Percentiles rank a stretch among this genome's conserved stretches.
These are phyloP conservation scores for Phytophthora rubi DNA, from an alignment of 352 stramenopile genomes.

Conservation along the genomic window DNA sequence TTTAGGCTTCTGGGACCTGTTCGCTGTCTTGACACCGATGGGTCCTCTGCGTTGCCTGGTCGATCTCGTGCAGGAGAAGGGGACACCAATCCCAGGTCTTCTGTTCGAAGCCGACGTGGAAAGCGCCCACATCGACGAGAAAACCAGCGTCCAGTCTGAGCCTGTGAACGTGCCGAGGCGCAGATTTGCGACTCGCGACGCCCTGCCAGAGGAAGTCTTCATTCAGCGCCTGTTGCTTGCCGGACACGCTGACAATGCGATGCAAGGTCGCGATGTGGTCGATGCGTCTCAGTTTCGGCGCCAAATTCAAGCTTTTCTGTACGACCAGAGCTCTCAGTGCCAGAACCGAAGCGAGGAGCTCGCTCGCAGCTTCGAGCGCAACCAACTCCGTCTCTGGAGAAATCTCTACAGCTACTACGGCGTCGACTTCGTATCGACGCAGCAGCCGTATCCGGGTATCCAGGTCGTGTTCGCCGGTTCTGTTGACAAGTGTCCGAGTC, in stretches of 20 bases:
- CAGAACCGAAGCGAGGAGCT: slow-evolving; percentile 38
- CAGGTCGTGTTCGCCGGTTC: slow-evolving; percentile 33
- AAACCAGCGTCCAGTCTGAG: slow-evolving; percentile 6
- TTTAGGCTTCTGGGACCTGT: slow-evolving; percentile 97
- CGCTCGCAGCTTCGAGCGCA: slow-evolving; percentile 35
- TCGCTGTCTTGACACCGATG: slow-evolving; percentile 95
- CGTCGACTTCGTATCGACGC: slow-evolving; percentile 35
- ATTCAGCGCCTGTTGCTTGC: slow-evolving; percentile 26
- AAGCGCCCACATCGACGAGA: slow-evolving; percentile 42
- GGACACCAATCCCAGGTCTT: slow-evolving; percentile 89
- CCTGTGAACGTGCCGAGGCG: slow-evolving; percentile 1
- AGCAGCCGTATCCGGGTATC: slow-evolving; percentile 45
- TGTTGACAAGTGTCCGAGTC: slow-evolving; percentile 29
- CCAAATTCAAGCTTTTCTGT: slow-evolving; percentile 53
- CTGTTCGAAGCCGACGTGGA: slow-evolving; percentile 93
- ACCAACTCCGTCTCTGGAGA: slow-evolving; percentile 50
- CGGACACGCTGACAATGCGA: neutral
- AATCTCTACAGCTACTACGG: slow-evolving; percentile 58
- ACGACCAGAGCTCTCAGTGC: slow-evolving; percentile 46
- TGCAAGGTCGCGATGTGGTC: slow-evolving; percentile 6
- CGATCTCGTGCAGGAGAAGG: slow-evolving; percentile 92
- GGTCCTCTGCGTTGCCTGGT: slow-evolving; percentile 94
- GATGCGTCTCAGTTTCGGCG: slow-evolving; percentile 31
- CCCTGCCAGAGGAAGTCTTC: slow-evolving; percentile 31
- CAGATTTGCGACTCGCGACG: slow-evolving; percentile 23